A percentile compares a stretch with the other conserved stretches of the same genome.
Evolutionary conservation across 495 filamentous ascomycete genomes (phyloP).

Genomic region (Podospora comata): DNA sequence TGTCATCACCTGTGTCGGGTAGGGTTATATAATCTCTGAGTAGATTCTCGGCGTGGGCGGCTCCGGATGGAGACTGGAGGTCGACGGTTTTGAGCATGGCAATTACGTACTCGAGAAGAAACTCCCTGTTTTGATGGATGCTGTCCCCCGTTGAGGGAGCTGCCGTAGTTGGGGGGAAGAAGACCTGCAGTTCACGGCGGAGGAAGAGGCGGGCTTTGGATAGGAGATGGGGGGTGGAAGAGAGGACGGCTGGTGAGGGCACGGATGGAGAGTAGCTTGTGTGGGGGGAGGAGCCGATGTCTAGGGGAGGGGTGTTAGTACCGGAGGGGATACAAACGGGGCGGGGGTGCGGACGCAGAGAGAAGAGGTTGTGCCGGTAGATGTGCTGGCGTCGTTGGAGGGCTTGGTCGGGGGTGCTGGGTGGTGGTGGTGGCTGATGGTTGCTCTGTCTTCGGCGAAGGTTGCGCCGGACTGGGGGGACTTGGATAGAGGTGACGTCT

Average conservation of each 20-base stretch:
- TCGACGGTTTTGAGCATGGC: slow-evolving; percentile 88
- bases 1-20: slow-evolving; percentile 53
- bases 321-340: not conserved
- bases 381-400: slow-evolving; percentile 67
- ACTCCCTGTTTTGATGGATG: slow-evolving; percentile 75
- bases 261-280: slow-evolving; percentile 70
- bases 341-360: slow-evolving; percentile 53
- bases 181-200: slow-evolving; percentile 83
- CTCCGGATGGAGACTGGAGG: slow-evolving; percentile 71
- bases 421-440: not conserved
- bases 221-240: slow-evolving; percentile 60
- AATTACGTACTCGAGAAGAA: slow-evolving; percentile 83
- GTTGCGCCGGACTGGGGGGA: not conserved
- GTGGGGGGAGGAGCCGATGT: slow-evolving; percentile 69
- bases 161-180: slow-evolving; percentile 55
- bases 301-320: slow-evolving; percentile 7
- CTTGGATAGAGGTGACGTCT: no score
- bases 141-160: slow-evolving; percentile 10
- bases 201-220: slow-evolving; percentile 86
- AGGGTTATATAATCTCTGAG: slow-evolving; percentile 68
- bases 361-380: slow-evolving; percentile 74
- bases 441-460: slow-evolving; percentile 23
- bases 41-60: slow-evolving; percentile 78
- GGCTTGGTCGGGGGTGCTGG: slow-evolving; percentile 47
- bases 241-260: slow-evolving; percentile 66